Evolutionary conservation across 148 eudicot species (phyloP).

Genomic region (Amaranthus cruentus): DNA sequence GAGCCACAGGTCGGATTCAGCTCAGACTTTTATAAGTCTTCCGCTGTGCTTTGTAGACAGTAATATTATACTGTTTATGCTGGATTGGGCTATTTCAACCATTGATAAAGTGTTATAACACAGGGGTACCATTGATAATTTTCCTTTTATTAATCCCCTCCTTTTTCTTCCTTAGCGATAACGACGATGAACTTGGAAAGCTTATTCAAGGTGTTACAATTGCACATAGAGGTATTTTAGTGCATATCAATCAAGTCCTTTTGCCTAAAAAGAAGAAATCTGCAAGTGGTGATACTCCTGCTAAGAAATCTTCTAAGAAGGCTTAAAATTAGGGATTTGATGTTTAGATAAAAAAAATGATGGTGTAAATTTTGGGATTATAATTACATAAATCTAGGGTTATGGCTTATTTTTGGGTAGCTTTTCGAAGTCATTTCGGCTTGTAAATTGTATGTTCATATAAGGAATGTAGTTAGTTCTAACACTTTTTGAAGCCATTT

Average conservation of each 20-base stretch:
- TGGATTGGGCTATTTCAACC: too few species aligned
- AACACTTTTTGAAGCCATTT: too few species aligned
- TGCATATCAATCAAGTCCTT: conserved; percentile 33
- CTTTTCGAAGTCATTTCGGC: not conserved
- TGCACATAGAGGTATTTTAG: conserved; percentile 34
- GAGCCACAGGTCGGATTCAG: too few species aligned
- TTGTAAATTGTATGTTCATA: too few species aligned
- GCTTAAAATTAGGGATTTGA: not conserved
- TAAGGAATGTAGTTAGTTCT: not conserved
- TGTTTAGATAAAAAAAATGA: not conserved
- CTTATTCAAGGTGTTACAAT: conserved; percentile 42
- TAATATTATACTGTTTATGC: too few species aligned
- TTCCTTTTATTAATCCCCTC: too few species aligned
- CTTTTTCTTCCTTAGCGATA: conserved; percentile 10
- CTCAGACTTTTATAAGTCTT: too few species aligned
- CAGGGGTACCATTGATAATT: too few species aligned
- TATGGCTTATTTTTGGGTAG: not conserved
- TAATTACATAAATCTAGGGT: not conserved
- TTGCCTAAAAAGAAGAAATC: conserved; percentile 27
- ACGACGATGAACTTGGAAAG: conserved; percentile 38
- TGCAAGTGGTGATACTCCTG: not conserved
- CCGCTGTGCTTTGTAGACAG: too few species aligned
- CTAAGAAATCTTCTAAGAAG: conserved; percentile 14
- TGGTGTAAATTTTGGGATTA: not conserved
- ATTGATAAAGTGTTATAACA: too few species aligned